Percentiles rank a stretch among this genome's conserved stretches.
Conservation (phyloP, 768 basidiomycete species). For the Leccinum incarnatum region DNA sequence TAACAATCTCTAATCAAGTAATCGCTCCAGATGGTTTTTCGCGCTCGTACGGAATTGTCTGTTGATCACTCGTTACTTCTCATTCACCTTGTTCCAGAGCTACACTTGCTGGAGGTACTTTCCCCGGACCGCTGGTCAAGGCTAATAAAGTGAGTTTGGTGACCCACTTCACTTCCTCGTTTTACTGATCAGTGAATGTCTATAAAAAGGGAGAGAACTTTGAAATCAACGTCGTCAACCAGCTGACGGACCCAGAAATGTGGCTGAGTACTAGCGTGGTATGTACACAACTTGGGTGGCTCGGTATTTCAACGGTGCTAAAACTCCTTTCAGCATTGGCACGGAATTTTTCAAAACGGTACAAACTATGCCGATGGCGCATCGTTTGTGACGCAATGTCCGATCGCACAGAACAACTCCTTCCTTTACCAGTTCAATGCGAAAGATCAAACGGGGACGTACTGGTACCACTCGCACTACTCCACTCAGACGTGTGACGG, state of each 20-base stretch:
- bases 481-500: slow-evolving; percentile 42
- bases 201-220: slow-evolving; percentile 38
- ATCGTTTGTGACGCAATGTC: slow-evolving; percentile 37
- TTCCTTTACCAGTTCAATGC: slow-evolving; percentile 23
- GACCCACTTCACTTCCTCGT: neutral
- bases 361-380: slow-evolving; percentile 47
- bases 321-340: slow-evolving; percentile 46
- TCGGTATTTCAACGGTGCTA: neutral
- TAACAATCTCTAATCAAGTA: slow-evolving; percentile 38
- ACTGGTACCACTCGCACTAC: slow-evolving; percentile 38
- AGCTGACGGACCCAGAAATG: slow-evolving; percentile 47
- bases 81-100: slow-evolving; percentile 9
- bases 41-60: slow-evolving; percentile 35
- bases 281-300: neutral
- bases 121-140: slow-evolving; percentile 46
- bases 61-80: neutral
- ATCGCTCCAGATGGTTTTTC: slow-evolving; percentile 51
- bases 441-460: slow-evolving; percentile 25
- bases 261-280: slow-evolving; percentile 47
- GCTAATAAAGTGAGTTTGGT: slow-evolving; percentile 30
- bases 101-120: slow-evolving; percentile 39
- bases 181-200: neutral
- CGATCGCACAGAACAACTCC: slow-evolving; percentile 23
- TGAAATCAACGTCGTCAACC: slow-evolving; percentile 44
- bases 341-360: slow-evolving; percentile 46